Evolutionary conservation across 1,284 basidiomycete genomes (phyloP), one percentile per base, ranked within the genome.

Genomic region (Trichosporon sp.): DNA sequence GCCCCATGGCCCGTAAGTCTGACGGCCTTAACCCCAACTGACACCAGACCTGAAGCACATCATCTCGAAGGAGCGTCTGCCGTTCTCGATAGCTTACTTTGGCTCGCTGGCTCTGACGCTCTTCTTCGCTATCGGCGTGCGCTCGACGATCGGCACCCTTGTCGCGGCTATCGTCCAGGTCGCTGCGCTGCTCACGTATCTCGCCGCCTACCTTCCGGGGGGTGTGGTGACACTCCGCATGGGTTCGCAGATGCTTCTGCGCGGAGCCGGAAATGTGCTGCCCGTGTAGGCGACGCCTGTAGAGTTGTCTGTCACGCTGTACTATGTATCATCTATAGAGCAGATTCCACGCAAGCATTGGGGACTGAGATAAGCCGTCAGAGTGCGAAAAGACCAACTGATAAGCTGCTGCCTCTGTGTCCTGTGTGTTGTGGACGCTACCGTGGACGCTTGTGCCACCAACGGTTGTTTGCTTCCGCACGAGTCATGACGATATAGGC

Each of bases 191-290:
- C 85, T 96, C 10, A 88, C 91, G 12, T 98, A 97, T 79, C 88
- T 97, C 8, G 86, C 93, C 16, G 93, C 94, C 0, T 97, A 96
- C 84, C 96, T 96, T 84, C 93, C 94, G 2, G 94, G 94, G 11
- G 94, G 85, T 4, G 75, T 82, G 21, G 84, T 83, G 73, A 95
- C 94, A 0, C 86, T 96, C 43, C 88, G 92, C 35, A 89, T 95
- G 78, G 93, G 93, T 12, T 90, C 90, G 16, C 90, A 91, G 73
- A 88, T 96, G 83, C 90, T 91, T 1, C 84, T 96, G 21, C 89
- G 93, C 56, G 91, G 93, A 4, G 93, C 92, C 59, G 88, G 91
- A 43, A 92, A 87, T 75, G 84, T 95, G 7, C 85, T 96, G 35
- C 93, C 94, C 11, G 85, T 92, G 78, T 94, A 70, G 67, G 38